Conservation (phyloP, 208 protist genomes). For the Trypanosoma cruzi region DNA sequence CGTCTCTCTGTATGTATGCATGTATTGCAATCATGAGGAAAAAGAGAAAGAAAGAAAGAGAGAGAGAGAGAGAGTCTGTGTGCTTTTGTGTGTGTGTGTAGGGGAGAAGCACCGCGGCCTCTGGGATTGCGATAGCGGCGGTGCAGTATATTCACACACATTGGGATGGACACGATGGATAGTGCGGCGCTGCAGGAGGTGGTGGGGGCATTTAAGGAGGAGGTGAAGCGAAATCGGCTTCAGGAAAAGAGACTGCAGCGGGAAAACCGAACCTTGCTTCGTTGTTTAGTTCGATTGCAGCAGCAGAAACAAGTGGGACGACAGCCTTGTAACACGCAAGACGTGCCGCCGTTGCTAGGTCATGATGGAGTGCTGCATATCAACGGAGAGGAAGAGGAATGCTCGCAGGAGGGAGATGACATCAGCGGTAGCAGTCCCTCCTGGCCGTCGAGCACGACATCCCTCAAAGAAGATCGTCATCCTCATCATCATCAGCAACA, state of each 20-base stretch:
- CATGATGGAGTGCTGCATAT: too few species aligned
- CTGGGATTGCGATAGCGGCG: too few species aligned
- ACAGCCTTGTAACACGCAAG: background rate
- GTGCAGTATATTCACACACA: too few species aligned
- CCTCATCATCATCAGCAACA: too few species aligned
- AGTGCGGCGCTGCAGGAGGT: slow-evolving; percentile 1
- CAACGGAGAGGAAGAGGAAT: background rate
- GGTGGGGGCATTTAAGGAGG: slow-evolving; percentile 1
- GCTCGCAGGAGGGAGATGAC: background rate
- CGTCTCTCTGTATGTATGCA: too few species aligned
- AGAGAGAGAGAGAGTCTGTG: background rate
- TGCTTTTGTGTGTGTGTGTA: background rate
- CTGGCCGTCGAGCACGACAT: background rate
- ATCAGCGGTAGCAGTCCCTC: background rate
- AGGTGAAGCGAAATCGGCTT: background rate
- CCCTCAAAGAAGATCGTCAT: too few species aligned
- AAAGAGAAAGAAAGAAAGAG: background rate
- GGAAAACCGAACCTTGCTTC: slow-evolving; percentile 57
- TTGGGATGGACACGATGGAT: background rate
- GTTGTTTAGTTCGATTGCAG: slow-evolving; percentile 45
- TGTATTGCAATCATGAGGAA: too few species aligned
- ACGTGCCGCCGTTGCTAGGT: background rate
- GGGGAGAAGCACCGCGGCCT: too few species aligned
- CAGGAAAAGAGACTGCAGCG: slow-evolving; percentile 28
- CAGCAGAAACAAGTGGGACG: background rate